These are phyloP conservation scores for Leucocoprinus birnbaumii DNA, from an alignment of 768 basidiomycete species.

Conservation along the genomic window DNA sequence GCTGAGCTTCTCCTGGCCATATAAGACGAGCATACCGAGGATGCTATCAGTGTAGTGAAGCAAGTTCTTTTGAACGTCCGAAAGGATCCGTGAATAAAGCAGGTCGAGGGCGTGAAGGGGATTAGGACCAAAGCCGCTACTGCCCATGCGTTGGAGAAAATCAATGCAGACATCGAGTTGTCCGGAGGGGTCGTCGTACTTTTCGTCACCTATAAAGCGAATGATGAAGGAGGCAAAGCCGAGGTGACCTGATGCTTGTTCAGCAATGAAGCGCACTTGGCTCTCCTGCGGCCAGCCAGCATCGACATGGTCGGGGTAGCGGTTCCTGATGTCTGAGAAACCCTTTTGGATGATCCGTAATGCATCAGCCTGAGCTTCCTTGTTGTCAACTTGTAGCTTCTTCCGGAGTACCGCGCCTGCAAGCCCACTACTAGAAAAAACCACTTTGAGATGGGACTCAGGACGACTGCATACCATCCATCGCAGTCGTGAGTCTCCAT, in stretches of 20 bases:
- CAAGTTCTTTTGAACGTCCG: background rate
- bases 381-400: background rate
- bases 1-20: background rate
- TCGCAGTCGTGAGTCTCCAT: background rate
- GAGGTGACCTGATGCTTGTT: constrained; percentile 1
- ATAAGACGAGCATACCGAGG: background rate
- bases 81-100: background rate
- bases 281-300: background rate
- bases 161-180: background rate
- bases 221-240: background rate
- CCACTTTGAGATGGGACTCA: background rate
- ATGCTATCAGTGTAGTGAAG: background rate
- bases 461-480: constrained; percentile 2
- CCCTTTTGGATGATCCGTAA: background rate
- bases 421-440: background rate
- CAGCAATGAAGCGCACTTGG: background rate
- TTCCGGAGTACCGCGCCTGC: too few species aligned
- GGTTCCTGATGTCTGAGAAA: background rate
- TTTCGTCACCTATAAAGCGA: background rate
- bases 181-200: background rate
- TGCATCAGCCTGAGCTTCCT: background rate
- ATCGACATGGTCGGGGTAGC: background rate
- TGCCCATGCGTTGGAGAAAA: background rate
- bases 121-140: background rate
- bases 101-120: background rate